Conservation (phyloP, 2,329 filamentous ascomycete species). For the Aspergillus texensis region DNA sequence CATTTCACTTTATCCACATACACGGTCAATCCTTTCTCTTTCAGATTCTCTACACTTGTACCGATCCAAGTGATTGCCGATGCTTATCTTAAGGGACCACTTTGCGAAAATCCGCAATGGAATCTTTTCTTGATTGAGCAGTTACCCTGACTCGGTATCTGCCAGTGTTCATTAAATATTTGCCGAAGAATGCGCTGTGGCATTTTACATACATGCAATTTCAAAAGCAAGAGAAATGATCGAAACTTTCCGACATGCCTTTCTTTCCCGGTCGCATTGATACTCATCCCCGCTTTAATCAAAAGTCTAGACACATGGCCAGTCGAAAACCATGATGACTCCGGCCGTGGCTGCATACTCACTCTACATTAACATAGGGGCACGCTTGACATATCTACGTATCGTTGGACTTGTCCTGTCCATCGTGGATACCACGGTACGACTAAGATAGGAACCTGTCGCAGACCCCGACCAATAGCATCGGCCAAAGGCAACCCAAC, state of each 20-base stretch:
- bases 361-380: not conserved
- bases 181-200: not conserved
- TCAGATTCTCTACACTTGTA: not conserved
- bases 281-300: constrained; percentile 5
- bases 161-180: not conserved
- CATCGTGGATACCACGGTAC: not conserved
- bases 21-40: not conserved
- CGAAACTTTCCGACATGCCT: not conserved
- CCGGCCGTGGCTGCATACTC: constrained; percentile 1
- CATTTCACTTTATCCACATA: not conserved
- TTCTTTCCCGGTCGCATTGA: not conserved
- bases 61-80: not conserved
- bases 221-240: not conserved
- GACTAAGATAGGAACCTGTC: constrained; percentile 1
- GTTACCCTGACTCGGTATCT: not conserved
- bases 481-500: not conserved
- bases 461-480: not conserved
- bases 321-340: not conserved
- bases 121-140: not conserved
- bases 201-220: not conserved
- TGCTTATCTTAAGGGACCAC: not conserved
- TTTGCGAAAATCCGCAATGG: not conserved
- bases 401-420: not conserved
- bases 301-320: constrained; percentile 5
- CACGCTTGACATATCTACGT: not conserved